phyloP scores from a whole-genome alignment of 768 basidiomycete species.

The Boletus patriciae region DNA sequence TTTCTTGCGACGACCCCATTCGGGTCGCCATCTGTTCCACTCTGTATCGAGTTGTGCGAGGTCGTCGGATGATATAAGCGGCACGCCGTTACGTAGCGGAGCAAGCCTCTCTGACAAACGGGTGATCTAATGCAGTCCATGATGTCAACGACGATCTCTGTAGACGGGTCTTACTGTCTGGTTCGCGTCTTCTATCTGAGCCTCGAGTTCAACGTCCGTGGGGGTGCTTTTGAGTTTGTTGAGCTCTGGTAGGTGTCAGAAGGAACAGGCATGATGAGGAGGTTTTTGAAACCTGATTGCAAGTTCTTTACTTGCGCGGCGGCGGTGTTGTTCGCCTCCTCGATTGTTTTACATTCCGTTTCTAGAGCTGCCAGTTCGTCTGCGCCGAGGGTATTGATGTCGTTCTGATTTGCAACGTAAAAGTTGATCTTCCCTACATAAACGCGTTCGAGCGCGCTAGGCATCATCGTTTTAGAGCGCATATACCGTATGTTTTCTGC shows the following conservation, averaged over 20 bases:
- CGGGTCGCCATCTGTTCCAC: conserved; percentile 48
- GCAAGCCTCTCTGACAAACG: conserved; percentile 50
- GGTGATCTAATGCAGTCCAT: conserved; percentile 41
- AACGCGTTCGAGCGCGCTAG: neutral
- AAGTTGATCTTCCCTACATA: conserved; percentile 76
- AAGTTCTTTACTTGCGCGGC: conserved; percentile 50
- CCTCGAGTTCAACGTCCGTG: conserved; percentile 65
- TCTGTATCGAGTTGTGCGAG: conserved; percentile 66
- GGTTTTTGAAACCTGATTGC: conserved; percentile 24
- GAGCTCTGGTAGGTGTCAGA: conserved; percentile 51
- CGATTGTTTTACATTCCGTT: conserved; percentile 51
- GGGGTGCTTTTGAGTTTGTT: conserved; percentile 60
- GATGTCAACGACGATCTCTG: conserved; percentile 13
- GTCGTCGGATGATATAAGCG: conserved; percentile 70
- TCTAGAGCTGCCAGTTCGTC: conserved; percentile 64
- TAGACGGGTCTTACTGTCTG: conserved; percentile 46
- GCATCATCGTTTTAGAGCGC: neutral
- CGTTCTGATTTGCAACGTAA: conserved; percentile 82
- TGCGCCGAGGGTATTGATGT: conserved; percentile 61
- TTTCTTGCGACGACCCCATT: neutral
- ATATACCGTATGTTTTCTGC: conserved; percentile 78
- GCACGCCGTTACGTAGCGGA: conserved; percentile 63
- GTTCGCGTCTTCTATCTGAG: conserved; percentile 50
- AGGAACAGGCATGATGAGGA: neutral
- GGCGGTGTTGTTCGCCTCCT: conserved; percentile 59